Evolutionary conservation across 805 yeast genomes (phyloP), one percentile per base, ranked within the genome.

Genomic region (Ogataea henricii): DNA sequence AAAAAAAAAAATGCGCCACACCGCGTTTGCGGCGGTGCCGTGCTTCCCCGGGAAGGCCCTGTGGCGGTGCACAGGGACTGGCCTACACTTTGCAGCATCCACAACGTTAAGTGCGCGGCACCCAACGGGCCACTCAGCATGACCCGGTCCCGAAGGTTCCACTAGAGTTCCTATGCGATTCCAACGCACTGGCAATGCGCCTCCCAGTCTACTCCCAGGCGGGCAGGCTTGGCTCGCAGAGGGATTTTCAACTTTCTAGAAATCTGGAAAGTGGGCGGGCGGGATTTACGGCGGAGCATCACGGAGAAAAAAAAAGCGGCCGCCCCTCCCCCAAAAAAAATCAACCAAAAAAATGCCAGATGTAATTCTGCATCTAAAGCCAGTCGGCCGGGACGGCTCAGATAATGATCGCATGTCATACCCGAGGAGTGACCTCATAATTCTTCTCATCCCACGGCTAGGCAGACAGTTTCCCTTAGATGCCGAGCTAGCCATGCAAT

Each of bases 251-350:
- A 16, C 3, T 5, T 27, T 39, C 23, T 26, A 39, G 42, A 27
- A 27, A 36, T 6, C n/a, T 3, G 10, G 5, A 39, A 39, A 39
- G 22, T 17, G 42, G 42, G 42, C 23, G 42, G 42, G 42, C 42
- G 42, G 33, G 33, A 39, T 39, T 39, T 27, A 25, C 42, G 30
- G 32, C 42, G 33, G 42, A 39, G 42, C 42, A 26, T 23, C 8
- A 39, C 42, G 42, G 42, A 39, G 42, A 39, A n/a, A n/a, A 18
- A 39, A 26, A 25, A 18, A 16, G 20, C 13, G 37, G 37, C 37
- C 23, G 37, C 37, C n/a, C 21, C 35, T 22, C 37, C 12, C 34
- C 34, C 34, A n/a, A 8, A 30, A 13, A 12, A 30, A 30, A 30
- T n/a, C n/a, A n/a, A n/a, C n/a, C n/a, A n/a, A n/a, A n/a, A n/a